Evolutionary conservation across 257 asterid species (phyloP).

Genomic region (Coffea canephora): DNA sequence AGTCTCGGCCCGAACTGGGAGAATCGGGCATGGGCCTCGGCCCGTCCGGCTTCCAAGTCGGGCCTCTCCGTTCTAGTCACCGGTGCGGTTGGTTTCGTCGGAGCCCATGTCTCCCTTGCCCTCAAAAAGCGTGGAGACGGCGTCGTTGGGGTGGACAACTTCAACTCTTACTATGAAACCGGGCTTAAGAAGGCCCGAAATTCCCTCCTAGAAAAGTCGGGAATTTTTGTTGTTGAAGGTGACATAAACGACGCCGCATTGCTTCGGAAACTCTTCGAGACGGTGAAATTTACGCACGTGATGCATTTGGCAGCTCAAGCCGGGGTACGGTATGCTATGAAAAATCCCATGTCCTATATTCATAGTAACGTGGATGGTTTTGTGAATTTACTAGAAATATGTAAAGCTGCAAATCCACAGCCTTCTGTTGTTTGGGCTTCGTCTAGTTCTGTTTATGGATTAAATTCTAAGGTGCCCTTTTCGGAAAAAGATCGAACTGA

Average conservation of each 20-base stretch:
- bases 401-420: conserved; percentile 60
- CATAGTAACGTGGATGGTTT: conserved; percentile 71
- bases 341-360: conserved; percentile 63
- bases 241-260: conserved; percentile 58
- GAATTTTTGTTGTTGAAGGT: conserved; percentile 54
- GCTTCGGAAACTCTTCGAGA: conserved; percentile 47
- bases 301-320: conserved; percentile 94
- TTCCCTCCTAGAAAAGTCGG: conserved; percentile 45
- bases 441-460: conserved; percentile 77
- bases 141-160: conserved; percentile 75
- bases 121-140: conserved; percentile 74
- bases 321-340: conserved; percentile 82
- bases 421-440: conserved; percentile 83
- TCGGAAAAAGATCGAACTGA: conserved; percentile 73
- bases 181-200: conserved; percentile 78
- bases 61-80: conserved; percentile 68
- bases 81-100: conserved; percentile 85
- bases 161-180: conserved; percentile 60
- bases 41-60: conserved; percentile 44
- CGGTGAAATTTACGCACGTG: conserved; percentile 62
- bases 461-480: conserved; percentile 79
- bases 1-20: conserved; percentile 47
- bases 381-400: conserved; percentile 62
- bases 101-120: conserved; percentile 59
- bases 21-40: conserved; percentile 53